phyloP scores from a whole-genome alignment of 805 yeast species.

The Lachancea thermotolerans region DNA sequence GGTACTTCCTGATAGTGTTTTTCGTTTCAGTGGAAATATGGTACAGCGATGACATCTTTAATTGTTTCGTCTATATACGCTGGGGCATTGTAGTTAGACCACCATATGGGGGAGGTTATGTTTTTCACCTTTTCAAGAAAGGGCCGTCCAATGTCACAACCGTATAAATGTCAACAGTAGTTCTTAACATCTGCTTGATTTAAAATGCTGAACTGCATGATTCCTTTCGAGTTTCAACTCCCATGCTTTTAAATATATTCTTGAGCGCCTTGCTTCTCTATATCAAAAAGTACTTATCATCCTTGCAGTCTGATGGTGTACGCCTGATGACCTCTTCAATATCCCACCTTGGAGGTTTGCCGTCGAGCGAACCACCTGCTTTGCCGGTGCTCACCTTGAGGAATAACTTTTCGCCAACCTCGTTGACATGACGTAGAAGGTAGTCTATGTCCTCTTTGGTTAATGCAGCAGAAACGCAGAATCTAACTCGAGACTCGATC shows the following conservation, averaged over 20 bases:
- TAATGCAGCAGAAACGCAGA: slow-evolving; percentile 86
- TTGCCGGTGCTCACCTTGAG: slow-evolving; percentile 73
- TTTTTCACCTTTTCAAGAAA: not conserved
- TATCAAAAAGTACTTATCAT: slow-evolving; percentile 33
- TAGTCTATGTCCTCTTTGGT: slow-evolving; percentile 91
- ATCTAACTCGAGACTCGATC: slow-evolving; percentile 80
- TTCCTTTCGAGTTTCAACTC: no score
- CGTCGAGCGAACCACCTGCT: slow-evolving; percentile 57
- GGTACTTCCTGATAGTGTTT: slow-evolving; percentile 57
- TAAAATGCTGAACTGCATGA: no score
- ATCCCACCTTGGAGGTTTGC: slow-evolving; percentile 69
- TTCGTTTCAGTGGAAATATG: slow-evolving; percentile 56
- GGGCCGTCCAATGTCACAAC: not conserved
- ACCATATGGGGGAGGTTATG: not conserved
- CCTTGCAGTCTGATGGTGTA: slow-evolving; percentile 59
- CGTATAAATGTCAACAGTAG: not conserved
- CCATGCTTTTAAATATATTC: no score
- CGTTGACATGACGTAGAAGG: slow-evolving; percentile 60
- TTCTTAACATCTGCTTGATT: not conserved
- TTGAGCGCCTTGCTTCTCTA: slow-evolving; percentile 3
- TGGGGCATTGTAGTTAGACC: not conserved
- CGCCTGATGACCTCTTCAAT: slow-evolving; percentile 68
- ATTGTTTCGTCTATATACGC: not conserved
- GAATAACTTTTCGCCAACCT: slow-evolving; percentile 68
- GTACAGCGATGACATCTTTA: slow-evolving; percentile 46